Conservation (phyloP, 2,329 filamentous ascomycete genomes). For the Albifimbria verrucaria region DNA sequence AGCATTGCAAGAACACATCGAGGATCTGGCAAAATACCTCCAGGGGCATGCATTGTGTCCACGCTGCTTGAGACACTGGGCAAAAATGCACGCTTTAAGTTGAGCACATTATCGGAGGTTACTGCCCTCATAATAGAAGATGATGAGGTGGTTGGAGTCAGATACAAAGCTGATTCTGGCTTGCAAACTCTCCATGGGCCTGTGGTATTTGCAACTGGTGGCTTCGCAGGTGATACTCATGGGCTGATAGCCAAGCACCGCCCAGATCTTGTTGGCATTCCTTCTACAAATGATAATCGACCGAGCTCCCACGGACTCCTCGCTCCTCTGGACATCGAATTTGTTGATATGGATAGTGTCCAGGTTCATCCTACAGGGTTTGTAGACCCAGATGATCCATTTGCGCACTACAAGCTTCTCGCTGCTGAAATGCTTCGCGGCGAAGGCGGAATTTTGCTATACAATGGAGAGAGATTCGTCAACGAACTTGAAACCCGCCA, state of each 20-base stretch:
- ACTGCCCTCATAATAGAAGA: slow-evolving; percentile 40
- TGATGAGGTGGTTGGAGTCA: slow-evolving; percentile 46
- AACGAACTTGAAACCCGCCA: slow-evolving; percentile 61
- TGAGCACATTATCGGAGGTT: slow-evolving; percentile 52
- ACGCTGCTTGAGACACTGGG: slow-evolving; percentile 50
- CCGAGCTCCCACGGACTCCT: slow-evolving; percentile 50
- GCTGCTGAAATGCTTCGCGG: slow-evolving; percentile 61
- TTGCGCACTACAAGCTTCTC: slow-evolving; percentile 54
- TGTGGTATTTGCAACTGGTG: slow-evolving; percentile 59
- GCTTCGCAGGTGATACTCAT: slow-evolving; percentile 59
- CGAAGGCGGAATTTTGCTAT: slow-evolving; percentile 58
- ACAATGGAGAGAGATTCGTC: slow-evolving; percentile 51
- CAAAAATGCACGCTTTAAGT: slow-evolving; percentile 44
- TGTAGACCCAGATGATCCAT: slow-evolving; percentile 47
- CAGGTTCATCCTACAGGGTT: slow-evolving; percentile 66
- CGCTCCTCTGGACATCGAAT: slow-evolving; percentile 32
- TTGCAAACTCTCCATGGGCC: slow-evolving; percentile 37
- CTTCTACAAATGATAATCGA: slow-evolving; percentile 60
- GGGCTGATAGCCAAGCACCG: slow-evolving; percentile 55
- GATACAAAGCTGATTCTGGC: slow-evolving; percentile 37
- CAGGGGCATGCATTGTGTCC: slow-evolving; percentile 56
- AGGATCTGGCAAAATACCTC: slow-evolving; percentile 51
- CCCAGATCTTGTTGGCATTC: slow-evolving; percentile 55
- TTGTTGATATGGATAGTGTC: slow-evolving; percentile 53
- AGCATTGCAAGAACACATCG: slow-evolving; percentile 44